Base-by-base conservation (phyloP, 345 rosid species). In the Acer yangbiense region DNA sequence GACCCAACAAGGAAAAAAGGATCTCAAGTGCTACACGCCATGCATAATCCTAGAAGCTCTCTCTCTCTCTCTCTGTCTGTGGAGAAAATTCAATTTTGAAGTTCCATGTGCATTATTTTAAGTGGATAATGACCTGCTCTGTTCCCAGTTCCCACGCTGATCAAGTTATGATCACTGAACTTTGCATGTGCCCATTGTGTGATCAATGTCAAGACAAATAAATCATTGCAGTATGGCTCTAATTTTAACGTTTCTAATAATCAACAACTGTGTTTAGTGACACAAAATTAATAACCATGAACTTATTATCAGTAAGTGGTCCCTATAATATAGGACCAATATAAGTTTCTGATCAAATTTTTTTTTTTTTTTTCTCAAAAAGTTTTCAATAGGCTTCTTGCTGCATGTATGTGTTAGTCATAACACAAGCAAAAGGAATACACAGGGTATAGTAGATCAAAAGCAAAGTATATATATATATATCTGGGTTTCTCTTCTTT, bases 111-210 rank as follows among this genome's bases (percentile, higher is more conserved):
- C 72, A 48, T 11, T 69, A 76, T 32, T 41, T 62, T 64, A 62
- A 50, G 70, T 23, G 67, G 61, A 71, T 35, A 71, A 63, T 77
- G 78, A 41, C 48, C 78, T 27, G 70, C 57, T 50, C 64, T 65
- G 64, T 21, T 68, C 71, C 54, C 75, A 43, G 64, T 29, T 68
- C 71, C 54, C 75, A 43, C 29, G 68, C 76, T 16, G 44, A 44
- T 11, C 52, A 25, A 52, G 46, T 43, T 7, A 9, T 43, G 46
- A 71, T 41, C 20, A 23, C 77, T 58, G 64, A 70, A 5, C 73
- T 73, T 25, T 13, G 79, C 84, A 84, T 78, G 84, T 78, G 85
- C 83, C 83, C 32, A 25, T 46, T 3, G 27, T 46, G 77, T 74
- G 14, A 46, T 43, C 6, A 23, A 35, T 21, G 78, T 29, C 52